A percentile compares a stretch with the other conserved stretches of the same genome.
Conservation (phyloP, 2,329 filamentous ascomycete species). For the Colletotrichum sp. region DNA sequence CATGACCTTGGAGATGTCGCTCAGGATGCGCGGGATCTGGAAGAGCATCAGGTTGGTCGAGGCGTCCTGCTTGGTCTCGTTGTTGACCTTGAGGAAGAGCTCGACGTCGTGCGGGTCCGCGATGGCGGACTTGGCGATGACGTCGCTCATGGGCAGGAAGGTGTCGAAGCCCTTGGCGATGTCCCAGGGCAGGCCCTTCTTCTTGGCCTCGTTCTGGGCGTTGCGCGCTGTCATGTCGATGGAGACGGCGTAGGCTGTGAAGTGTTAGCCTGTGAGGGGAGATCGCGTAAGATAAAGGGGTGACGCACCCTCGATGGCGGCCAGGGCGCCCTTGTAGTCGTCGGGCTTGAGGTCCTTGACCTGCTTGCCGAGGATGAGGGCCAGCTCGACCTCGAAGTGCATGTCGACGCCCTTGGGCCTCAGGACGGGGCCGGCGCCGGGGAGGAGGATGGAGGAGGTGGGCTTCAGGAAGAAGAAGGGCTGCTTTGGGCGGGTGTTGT, state of each 20-base stretch:
- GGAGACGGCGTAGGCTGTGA: conserved; percentile 79
- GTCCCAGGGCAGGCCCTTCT: conserved; percentile 93
- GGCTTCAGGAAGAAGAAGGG: conserved; percentile 99
- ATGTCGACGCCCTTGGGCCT: conserved; percentile 82
- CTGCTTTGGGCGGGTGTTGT: conserved; percentile 85
- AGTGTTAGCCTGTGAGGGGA: neutral
- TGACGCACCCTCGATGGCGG: conserved; percentile 76
- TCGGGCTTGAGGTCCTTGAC: conserved; percentile 76
- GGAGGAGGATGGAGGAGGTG: conserved; percentile 81
- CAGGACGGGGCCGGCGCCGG: conserved; percentile 78
- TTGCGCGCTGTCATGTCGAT: conserved; percentile 99
- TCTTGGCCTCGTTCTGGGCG: conserved; percentile 95
- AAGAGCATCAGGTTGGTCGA: conserved; percentile 96
- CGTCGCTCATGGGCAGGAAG: conserved; percentile 84
- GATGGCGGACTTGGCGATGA: conserved; percentile 81
- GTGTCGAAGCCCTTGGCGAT: conserved; percentile 99
- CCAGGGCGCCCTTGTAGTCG: conserved; percentile 78
- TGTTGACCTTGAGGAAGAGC: conserved; percentile 85
- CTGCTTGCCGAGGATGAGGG: conserved; percentile 83
- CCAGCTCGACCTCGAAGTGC: conserved; percentile 96
- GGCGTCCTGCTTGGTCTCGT: conserved; percentile 78
- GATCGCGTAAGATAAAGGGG: neutral
- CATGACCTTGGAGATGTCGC: conserved; percentile 95
- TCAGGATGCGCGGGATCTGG: conserved; percentile 83
- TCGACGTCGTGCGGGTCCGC: conserved; percentile 88